Evolutionary conservation across 768 basidiomycete species (phyloP), one percentile per base, ranked within the genome.

Genomic region (Rhodotorula toruloides): DNA sequence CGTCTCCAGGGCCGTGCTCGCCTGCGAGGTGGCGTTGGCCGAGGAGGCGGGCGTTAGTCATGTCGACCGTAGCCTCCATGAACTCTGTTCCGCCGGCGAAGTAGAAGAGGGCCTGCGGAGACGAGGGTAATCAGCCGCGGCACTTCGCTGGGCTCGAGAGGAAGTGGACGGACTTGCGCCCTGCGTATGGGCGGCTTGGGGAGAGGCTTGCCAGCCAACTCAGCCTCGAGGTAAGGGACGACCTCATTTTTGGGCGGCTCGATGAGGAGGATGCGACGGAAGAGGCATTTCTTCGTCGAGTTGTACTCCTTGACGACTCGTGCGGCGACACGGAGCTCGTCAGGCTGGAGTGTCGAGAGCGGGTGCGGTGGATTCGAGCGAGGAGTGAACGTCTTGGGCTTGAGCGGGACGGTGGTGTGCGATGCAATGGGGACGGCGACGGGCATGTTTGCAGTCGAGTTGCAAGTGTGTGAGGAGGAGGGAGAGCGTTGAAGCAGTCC

Each of bases 221-320:
- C 58, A 12, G 65, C 65, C 31, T 61, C 40, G 39, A 66, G 47
- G 46, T 25, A 55, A 1, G 58, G 58, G 11, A 66, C 52, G 22
- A 65, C 49, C n/a, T 53, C 56, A 1, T 50, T 25, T 46, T 65
- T 65, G 29, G 64, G 44, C n/a, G 58, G 64, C 53, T 65, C 64
- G 29, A 46, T 52, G 42, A 65, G 56, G 29, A 43, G 37, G 14
- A 54, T 34, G n/a, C 53, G 43, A 4, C 52, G 50, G 34, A 65
- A 65, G 39, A 43, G 46, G 31, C 42, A 42, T 12, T 40, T 40
- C 49, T 58, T 46, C 34, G 25, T 32, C 19, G 64, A 37, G 53
- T 65, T 65, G 52, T 31, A 34, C 39, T 27, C 36, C 37, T 50
- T 49, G 47, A 50, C 48, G 47, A 59, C n/a, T 17, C 48, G 48